A percentile compares a stretch with the other conserved stretches of the same genome.
Conservation (phyloP, 768 basidiomycete genomes). For the Baorangia bicolor region DNA sequence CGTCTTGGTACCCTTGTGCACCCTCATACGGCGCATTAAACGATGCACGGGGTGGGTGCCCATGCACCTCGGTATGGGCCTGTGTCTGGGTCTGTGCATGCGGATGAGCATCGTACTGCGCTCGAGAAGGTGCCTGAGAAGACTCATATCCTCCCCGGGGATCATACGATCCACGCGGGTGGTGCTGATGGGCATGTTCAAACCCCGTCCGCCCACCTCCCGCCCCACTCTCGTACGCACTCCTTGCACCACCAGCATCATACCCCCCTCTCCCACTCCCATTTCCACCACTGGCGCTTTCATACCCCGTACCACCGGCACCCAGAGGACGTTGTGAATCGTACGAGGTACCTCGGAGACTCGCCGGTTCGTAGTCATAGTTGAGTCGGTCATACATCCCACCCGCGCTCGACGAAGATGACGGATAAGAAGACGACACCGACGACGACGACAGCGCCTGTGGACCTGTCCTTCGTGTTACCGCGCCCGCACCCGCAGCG, state of each 20-base stretch:
- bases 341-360: constrained; percentile 17
- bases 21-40: constrained; percentile 28
- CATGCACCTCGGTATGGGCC: constrained; percentile 21
- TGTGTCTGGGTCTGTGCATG: constrained; percentile 18
- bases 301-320: constrained; percentile 12
- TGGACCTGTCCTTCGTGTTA: constrained; percentile 13
- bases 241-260: constrained; percentile 14
- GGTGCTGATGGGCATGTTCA: constrained; percentile 30
- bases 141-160: constrained; percentile 25
- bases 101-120: constrained; percentile 16
- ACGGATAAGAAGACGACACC: constrained; percentile 14
- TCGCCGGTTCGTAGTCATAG: constrained; percentile 21
- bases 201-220: constrained; percentile 17
- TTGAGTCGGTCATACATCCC: constrained; percentile 23
- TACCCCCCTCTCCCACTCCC: constrained; percentile 22
- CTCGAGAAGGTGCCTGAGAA: constrained; percentile 22
- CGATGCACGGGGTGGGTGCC: constrained; percentile 15
- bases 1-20: constrained; percentile 28
- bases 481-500: background rate
- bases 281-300: constrained; percentile 10
- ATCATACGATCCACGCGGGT: constrained; percentile 27
- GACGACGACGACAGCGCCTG: constrained; percentile 16
- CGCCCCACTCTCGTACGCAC: constrained; percentile 21
- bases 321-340: constrained; percentile 21
- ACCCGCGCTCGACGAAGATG: constrained; percentile 15